These are phyloP conservation scores for Vaccinium darrowii DNA, from an alignment of 148 eudicot species.

Conservation along the genomic window DNA sequence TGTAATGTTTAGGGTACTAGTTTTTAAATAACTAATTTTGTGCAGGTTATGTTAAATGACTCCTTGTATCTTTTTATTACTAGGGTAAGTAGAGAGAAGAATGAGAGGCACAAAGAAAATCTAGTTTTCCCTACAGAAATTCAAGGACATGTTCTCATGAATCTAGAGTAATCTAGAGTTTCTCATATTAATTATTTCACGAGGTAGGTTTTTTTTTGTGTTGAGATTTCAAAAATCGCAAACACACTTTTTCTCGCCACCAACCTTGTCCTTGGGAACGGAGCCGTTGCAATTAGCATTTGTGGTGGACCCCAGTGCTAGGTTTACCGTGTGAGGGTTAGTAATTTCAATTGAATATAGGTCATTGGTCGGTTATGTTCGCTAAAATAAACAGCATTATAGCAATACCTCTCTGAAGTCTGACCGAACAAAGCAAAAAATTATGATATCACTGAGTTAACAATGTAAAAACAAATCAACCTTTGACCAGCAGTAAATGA, in stretches of 20 bases:
- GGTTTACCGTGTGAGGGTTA: not conserved
- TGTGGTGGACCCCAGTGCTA: not conserved
- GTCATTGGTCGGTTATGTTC: not conserved
- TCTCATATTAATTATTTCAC: not conserved
- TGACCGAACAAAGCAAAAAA: not conserved
- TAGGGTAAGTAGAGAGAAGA: not conserved
- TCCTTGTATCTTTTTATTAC: not conserved
- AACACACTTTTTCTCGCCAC: not conserved
- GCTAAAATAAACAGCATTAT: too few species aligned
- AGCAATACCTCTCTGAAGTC: not conserved
- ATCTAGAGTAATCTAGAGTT: not conserved
- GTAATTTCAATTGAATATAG: not conserved
- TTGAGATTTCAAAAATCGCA: not conserved
- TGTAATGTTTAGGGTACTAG: not conserved
- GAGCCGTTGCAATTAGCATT: not conserved
- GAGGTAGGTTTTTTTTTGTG: not conserved
- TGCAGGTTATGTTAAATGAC: not conserved
- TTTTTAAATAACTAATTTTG: not conserved
- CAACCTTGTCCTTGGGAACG: not conserved
- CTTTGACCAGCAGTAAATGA: slow-evolving; percentile 98
- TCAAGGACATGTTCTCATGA: not conserved
- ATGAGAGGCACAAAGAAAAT: not conserved
- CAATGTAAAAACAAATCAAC: slow-evolving; percentile 31
- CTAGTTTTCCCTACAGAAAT: not conserved
- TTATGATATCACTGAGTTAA: not conserved